Evolutionary conservation across 305 asterid species (phyloP).

Genomic region (Euphrasia arctica): DNA sequence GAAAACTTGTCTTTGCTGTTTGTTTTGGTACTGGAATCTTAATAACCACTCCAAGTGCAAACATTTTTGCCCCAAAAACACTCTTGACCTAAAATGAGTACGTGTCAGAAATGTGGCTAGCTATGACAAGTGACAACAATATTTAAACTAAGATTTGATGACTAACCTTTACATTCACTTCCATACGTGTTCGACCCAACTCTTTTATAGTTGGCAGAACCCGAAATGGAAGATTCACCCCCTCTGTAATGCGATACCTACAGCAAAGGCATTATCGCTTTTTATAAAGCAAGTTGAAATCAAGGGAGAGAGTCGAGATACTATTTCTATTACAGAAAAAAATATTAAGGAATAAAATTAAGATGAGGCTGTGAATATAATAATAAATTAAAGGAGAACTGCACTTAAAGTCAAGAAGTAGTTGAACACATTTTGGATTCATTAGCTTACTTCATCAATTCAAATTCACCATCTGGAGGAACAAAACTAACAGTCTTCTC

Average conservation of each 20-base stretch:
- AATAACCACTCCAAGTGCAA: constrained; percentile 96
- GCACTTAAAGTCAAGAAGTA: constrained; percentile 12
- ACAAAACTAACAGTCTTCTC: constrained; percentile 99
- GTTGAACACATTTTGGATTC: constrained; percentile 3
- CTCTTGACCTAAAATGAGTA: constrained; percentile 78
- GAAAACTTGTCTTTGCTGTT: constrained; percentile 98
- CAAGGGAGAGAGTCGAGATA: not conserved
- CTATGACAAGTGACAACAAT: constrained; percentile 3
- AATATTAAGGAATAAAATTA: constrained; percentile 4
- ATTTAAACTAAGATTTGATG: constrained; percentile 22
- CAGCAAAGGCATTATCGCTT: constrained; percentile 25
- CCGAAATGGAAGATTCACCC: constrained; percentile 99
- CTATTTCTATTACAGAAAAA: not conserved
- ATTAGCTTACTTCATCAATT: constrained; percentile 92
- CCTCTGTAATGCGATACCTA: constrained; percentile 99
- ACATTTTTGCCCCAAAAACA: constrained; percentile 99
- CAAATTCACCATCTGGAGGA: constrained; percentile 99
- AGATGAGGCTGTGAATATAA: constrained; percentile 2
- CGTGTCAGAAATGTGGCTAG: constrained; percentile 10
- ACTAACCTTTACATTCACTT: constrained; percentile 96
- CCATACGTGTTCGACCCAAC: constrained; percentile 99
- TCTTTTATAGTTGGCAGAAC: constrained; percentile 69
- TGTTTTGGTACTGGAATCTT: constrained; percentile 99
- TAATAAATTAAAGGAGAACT: not conserved
- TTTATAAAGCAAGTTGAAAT: not conserved